Evolutionary conservation across 257 asterid genomes (phyloP).

Genomic region (Solanum paucissectum): DNA sequence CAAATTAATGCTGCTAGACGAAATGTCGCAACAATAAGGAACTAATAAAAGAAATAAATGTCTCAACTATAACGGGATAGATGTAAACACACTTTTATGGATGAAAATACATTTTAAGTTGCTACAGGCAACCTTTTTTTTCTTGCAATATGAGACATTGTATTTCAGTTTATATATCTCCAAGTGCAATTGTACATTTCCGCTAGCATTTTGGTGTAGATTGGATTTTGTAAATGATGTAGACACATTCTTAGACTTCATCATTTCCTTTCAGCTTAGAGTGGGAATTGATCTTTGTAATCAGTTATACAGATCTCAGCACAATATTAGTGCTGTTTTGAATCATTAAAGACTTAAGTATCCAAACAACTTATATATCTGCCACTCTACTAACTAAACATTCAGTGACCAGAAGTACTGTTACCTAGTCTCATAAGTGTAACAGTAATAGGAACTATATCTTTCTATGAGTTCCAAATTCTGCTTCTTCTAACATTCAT

Average conservation of each 20-base stretch:
- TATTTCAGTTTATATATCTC: neutral
- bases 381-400: neutral
- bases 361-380: neutral
- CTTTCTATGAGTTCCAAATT: neutral
- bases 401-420: neutral
- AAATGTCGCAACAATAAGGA: neutral
- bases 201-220: neutral
- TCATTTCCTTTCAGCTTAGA: neutral
- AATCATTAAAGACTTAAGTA: neutral
- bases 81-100: neutral
- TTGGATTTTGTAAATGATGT: neutral
- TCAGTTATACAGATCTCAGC: neutral
- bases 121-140: neutral
- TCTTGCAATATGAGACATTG: neutral
- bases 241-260: neutral
- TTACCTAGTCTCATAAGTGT: neutral
- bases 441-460: neutral
- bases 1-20: neutral
- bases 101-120: neutral
- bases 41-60: neutral
- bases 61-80: neutral
- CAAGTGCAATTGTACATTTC: neutral
- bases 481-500: neutral
- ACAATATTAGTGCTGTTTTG: neutral
- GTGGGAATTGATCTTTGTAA: neutral